Base-by-base conservation (phyloP, 2,329 filamentous ascomycete species). In the Xylaria sp. region DNA sequence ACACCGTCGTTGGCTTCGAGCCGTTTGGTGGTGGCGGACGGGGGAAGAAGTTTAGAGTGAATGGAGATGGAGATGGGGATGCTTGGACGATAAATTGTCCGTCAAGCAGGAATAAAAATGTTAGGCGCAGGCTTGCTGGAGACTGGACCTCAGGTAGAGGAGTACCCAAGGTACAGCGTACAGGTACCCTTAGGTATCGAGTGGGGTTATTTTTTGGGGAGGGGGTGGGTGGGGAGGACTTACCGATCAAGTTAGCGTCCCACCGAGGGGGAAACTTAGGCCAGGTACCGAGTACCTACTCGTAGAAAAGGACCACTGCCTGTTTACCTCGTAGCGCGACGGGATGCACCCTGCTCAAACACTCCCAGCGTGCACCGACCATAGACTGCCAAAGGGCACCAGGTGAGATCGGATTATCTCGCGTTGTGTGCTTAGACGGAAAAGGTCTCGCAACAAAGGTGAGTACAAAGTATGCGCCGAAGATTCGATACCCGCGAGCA, bases 51-150 rank as follows among this genome's bases (percentile, higher is more conserved):
- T 13, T 44, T 46, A 46, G 42, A 46, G 57, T 44, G 59, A 30
- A 60, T 57, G 63, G 63, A 63, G 63, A 61, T 54, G 63, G 63
- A 63, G 63, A 63, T 63, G 51, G 59, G 59, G 61, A 63, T 63
- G 58, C 59, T 63, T 54, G 62, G 57, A 59, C 59, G 60, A 51
- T 59, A 53, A 56, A 55, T 56, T 34, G 49, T 54, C 34, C n/a
- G 13, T 46, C 42, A 46, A 46, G 42, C 6, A 42, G 11, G 11
- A 42, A 42, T 42, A 30, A 30, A 30, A 30, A 30, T 30, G 23
- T 30, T 30, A 30, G 23, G 23, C 23, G 23, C 23, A 5, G 23
- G 23, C 23, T 30, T 30, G 23, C 23, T 30, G 4, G 23, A 30
- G 23, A 30, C 23, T 30, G 23, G 23, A 30, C 23, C 23, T 30